Evolutionary conservation across 768 basidiomycete species (phyloP), one percentile per base, ranked within the genome.

Genomic region (Aureoboletus auriporus): DNA sequence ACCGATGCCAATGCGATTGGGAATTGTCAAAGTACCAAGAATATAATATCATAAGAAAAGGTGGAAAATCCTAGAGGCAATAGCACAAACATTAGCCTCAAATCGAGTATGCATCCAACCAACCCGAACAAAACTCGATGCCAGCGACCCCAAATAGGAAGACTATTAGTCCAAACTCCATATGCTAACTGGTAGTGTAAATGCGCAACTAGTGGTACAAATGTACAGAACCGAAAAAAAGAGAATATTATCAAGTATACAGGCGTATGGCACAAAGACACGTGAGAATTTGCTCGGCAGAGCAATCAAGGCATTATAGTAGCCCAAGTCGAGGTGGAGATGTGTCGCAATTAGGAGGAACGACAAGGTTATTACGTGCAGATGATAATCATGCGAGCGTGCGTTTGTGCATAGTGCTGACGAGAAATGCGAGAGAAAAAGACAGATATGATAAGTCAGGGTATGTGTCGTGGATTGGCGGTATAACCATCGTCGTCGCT

Each of bases 181-280:
- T 69, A 69, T 55, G 52, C 56, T 67, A 69, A 54, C 58, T 51
- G 47, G 57, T 67, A 67, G 52, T 51, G 63, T 67, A 67, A 67
- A 69, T 58, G 60, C 59, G 66, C 59, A 62, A 51, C 50, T 69
- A 46, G 46, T 57, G 49, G 57, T 67, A 67, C 66, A 67, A 33
- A 67, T 65, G 56, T 59, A 69, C 63, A 61, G 28, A 51, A 39
- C 40, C 11, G 50, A 60, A 58, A 41, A 46, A 20, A 41, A 55
- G 50, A 53, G 31, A 55, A 65, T 58, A 59, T 62, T 65, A 66
- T 61, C 44, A 45, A 58, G 58, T 67, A 67, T 67, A 67, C 67
- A 67, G 55, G 34, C 46, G 42, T 69, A 65, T 69, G 63, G 52
- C 63, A 69, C 66, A 65, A 44, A 54, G 44, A 49, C 38, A 54